Evolutionary conservation across 2,329 filamentous ascomycete genomes (phyloP).

Genomic region (Cladosporium oxysporum): DNA sequence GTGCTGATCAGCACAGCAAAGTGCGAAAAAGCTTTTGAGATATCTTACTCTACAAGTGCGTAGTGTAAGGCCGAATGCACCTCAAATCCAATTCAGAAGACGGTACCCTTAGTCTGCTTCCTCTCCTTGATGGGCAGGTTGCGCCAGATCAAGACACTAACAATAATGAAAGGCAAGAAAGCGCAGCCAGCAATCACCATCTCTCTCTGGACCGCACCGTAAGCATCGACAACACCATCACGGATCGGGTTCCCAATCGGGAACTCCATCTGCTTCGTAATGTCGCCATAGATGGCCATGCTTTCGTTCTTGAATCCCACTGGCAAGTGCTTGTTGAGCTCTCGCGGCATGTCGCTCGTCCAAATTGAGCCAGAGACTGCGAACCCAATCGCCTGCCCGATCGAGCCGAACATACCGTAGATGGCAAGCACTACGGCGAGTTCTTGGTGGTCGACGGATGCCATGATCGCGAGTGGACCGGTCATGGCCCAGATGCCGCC

Average conservation of each 20-base stretch:
- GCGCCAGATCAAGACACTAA: neutral
- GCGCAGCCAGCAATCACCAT: neutral
- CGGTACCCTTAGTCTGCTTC: neutral
- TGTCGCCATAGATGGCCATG: constrained; percentile 35
- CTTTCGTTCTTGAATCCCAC: constrained; percentile 35
- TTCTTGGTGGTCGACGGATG: constrained; percentile 35
- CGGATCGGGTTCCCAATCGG: constrained; percentile 44
- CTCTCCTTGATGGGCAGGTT: neutral
- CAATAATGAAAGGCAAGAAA: neutral
- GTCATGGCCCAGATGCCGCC: constrained; percentile 33
- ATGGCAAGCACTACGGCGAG: neutral
- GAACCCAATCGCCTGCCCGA: neutral
- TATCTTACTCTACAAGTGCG: too few species aligned
- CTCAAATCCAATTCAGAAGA: neutral
- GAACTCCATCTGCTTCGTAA: constrained; percentile 43
- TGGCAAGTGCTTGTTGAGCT: constrained; percentile 31
- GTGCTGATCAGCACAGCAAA: too few species aligned
- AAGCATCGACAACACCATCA: constrained; percentile 49
- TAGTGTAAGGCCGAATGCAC: neutral
- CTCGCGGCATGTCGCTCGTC: constrained; percentile 23
- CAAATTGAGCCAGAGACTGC: neutral
- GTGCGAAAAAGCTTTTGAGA: too few species aligned
- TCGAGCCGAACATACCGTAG: constrained; percentile 3
- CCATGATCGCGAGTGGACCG: constrained; percentile 39
- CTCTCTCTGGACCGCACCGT: constrained; percentile 31